Base-by-base conservation (phyloP, 768 basidiomycete genomes). In the Mycena alexandri region DNA sequence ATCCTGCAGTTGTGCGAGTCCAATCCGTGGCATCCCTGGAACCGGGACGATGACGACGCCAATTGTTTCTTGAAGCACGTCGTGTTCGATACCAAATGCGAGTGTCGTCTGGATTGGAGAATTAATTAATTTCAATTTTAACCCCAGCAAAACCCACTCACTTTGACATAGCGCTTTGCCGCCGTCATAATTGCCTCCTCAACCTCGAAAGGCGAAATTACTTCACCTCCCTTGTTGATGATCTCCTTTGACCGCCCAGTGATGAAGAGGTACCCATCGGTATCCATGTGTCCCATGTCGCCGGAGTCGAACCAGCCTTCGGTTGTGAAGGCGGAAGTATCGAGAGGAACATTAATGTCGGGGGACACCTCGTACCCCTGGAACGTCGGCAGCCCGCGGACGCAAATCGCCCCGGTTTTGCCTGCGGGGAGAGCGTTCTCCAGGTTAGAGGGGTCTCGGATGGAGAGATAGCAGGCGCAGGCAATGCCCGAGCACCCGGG, bases 221-320 rank as follows among this genome's bases (percentile, higher is more conserved):
- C 87, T 75, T 89, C 87, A 11, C 88, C 88, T 16, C 87, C 88
- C 67, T 85, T 83, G 71, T 85, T 85, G 69, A 87, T 87, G 66
- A 87, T 85, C 77, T 89, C 88, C 74, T 89, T 89, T 16, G 87
- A 82, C n/a, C 87, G 81, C 19, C 87, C 88, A 0, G 87, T 88
- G 68, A 89, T 82, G 63, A 81, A 82, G 7, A 89, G 71, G 65
- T 82, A 82, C 74, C 81, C 86, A 58, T 86, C 85, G n/a, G 59
- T 63, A 73, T 85, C 84, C 79, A 84, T 76, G 68, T 82, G 82
- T 1, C 84, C 84, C 57, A 82, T 72, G 69, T 85, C 84, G 21
- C 84, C 84, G 22, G 81, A 81, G 58, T 85, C 82, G 73, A 87
- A 87, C 86, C 86, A 87, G 14, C 86, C 84, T 56, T 84, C 82